Percentiles rank a stretch among this genome's conserved stretches.
These are phyloP conservation scores for Ramalina intermedia DNA, from an alignment of 495 filamentous ascomycete genomes.

Conservation along the genomic window DNA sequence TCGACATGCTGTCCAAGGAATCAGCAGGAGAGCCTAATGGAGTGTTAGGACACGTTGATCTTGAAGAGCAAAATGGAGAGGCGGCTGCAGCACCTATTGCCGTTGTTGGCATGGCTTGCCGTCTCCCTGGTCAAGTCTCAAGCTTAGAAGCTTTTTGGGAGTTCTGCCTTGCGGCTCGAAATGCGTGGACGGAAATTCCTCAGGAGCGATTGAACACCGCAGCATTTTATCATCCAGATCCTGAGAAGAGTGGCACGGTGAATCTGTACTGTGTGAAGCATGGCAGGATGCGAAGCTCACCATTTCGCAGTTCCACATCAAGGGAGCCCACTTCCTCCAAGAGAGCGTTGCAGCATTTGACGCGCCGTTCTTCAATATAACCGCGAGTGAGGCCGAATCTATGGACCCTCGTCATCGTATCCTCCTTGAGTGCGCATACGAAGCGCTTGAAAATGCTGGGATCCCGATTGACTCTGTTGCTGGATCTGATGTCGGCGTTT, in stretches of 20 bases:
- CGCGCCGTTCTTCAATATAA: slow-evolving; percentile 36
- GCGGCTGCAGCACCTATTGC: slow-evolving; percentile 28
- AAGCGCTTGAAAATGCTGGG: slow-evolving; percentile 32
- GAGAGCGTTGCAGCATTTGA: slow-evolving; percentile 26
- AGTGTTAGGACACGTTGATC: no score
- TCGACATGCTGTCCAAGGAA: no score
- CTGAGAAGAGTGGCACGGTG: slow-evolving; percentile 2
- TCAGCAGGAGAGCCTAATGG: no score
- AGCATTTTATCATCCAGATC: slow-evolving; percentile 16
- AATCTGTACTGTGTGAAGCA: no score
- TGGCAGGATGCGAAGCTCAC: no score
- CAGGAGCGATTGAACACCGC: slow-evolving; percentile 11
- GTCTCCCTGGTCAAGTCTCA: slow-evolving; percentile 36
- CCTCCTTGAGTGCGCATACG: slow-evolving; percentile 35
- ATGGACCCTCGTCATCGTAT: slow-evolving; percentile 21
- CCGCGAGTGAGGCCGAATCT: slow-evolving; percentile 24
- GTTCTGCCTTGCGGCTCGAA: slow-evolving; percentile 20
- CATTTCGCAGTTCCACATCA: no score
- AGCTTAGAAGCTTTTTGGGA: slow-evolving; percentile 38
- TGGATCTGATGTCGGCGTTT: slow-evolving; percentile 8
- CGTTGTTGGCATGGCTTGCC: slow-evolving; percentile 40
- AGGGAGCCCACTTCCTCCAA: slow-evolving; percentile 19
- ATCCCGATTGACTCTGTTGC: slow-evolving; percentile 7
- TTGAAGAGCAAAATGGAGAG: no score
- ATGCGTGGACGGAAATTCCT: slow-evolving; percentile 6